Conservation (phyloP, 805 yeast genomes). For the Kazachstania taianensis region DNA sequence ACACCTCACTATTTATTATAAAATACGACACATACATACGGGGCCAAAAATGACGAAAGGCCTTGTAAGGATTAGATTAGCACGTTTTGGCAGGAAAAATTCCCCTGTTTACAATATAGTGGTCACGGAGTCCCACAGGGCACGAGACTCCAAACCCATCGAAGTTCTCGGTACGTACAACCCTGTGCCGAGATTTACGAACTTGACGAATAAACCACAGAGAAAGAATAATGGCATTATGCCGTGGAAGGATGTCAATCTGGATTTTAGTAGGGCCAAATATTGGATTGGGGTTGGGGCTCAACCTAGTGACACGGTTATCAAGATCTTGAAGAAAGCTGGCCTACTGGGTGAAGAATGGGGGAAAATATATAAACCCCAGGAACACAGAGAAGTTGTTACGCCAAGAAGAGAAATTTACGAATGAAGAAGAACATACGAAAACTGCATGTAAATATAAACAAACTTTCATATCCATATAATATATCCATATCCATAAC, state of each 20-base stretch:
- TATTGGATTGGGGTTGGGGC: slow-evolving; percentile 99
- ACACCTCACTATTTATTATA: too few relatives aligned
- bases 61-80: slow-evolving; percentile 76
- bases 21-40: too few relatives aligned
- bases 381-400: too few relatives aligned
- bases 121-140: slow-evolving; percentile 64
- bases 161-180: slow-evolving; percentile 93
- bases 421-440: too few relatives aligned
- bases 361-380: too few relatives aligned
- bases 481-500: too few relatives aligned
- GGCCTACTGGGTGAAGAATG: too few relatives aligned
- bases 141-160: slow-evolving; percentile 80
- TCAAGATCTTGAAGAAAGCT: slow-evolving; percentile 64
- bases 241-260: slow-evolving; percentile 66
- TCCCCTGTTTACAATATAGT: slow-evolving; percentile 89
- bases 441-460: too few relatives aligned
- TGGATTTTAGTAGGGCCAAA: slow-evolving; percentile 82
- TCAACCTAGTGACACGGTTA: slow-evolving; percentile 78
- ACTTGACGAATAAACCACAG: too few relatives aligned
- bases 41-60: slow-evolving; percentile 42
- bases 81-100: slow-evolving; percentile 84
- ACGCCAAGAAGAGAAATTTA: too few relatives aligned
- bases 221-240: slow-evolving; percentile 40
- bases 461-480: too few relatives aligned
- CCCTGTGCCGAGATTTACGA: slow-evolving; percentile 68